Base-by-base conservation (phyloP, 2,329 filamentous ascomycete species). In the Aspergillus awamori region DNA sequence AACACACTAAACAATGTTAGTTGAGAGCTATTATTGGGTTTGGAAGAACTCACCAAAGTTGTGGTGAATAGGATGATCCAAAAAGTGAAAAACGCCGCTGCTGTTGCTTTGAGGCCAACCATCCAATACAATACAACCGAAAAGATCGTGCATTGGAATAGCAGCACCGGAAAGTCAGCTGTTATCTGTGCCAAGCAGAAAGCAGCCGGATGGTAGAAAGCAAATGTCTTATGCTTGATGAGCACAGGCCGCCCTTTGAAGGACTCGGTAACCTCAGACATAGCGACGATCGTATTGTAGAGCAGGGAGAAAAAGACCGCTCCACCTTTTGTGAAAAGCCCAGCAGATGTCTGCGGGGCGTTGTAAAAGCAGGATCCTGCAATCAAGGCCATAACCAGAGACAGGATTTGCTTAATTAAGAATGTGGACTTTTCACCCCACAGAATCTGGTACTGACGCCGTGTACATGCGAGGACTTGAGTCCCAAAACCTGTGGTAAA, bases 351-450 rank as follows among this genome's bases (percentile, higher is more conserved):
- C n/a, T 75, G 59, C 0, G 86, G 81, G 0, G 87, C 83, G 52
- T 87, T 81, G 74, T 90, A 90, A 75, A 90, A 90, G 4, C 89
- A 80, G 0, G 87, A 89, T 7, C 87, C 87, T 2, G 83, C 80
- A 45, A 90, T 84, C 3, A 90, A 74, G 0, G 87, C 86, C 67
- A 88, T 84, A 0, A 81, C 68, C 8, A 89, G 69, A 0, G 84
- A 86, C 0, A 82, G 80, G 13, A 79, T 73, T 66, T 89, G 86
- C 70, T 87, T 88, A 73, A 88, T 86, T 61, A 87, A 65, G 45
- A 89, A 84, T 0, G 85, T 86, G 0, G 84, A 79, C 65, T 86
- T 87, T 72, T 90, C 86, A 47, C 87, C 87, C 79, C 82, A 84
- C 2, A 89, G 65, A 36, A 89, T 85, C 65, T 88, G 85, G 63